Evolutionary conservation across 441 rosid genomes (phyloP).

Genomic region (Caryocar brasiliense): DNA sequence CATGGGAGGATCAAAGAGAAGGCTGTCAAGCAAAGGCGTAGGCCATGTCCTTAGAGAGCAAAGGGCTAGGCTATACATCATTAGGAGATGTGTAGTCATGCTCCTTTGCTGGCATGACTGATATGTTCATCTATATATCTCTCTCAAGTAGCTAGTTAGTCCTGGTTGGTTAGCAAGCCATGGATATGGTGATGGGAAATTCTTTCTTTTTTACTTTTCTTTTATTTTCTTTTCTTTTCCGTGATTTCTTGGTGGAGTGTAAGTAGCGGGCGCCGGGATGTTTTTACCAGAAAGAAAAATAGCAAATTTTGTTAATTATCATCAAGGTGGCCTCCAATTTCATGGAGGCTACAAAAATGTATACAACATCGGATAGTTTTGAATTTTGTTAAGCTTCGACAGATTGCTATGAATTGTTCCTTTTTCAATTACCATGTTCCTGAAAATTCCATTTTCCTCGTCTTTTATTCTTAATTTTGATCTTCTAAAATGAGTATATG

Average conservation of each 20-base stretch:
- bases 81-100: slow-evolving; percentile 90
- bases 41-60: slow-evolving; percentile 77
- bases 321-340: too few species aligned
- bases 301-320: slow-evolving; percentile 23
- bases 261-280: slow-evolving; percentile 19
- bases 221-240: background rate
- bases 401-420: background rate
- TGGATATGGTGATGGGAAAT: background rate
- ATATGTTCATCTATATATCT: background rate
- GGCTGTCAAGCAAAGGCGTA: slow-evolving; percentile 65
- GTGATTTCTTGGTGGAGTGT: slow-evolving; percentile 26
- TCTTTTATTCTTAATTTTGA: too few species aligned
- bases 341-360: too few species aligned
- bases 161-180: too few species aligned
- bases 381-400: too few species aligned
- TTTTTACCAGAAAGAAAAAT: slow-evolving; percentile 7
- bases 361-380: slow-evolving; percentile 4
- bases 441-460: too few species aligned
- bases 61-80: slow-evolving; percentile 81
- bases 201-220: background rate
- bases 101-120: slow-evolving; percentile 91
- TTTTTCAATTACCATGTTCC: too few species aligned
- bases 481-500: too few species aligned
- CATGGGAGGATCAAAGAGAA: slow-evolving; percentile 66
- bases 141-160: too few species aligned